Conservation (phyloP, 768 basidiomycete genomes). For the Strobilomyces confusus region DNA sequence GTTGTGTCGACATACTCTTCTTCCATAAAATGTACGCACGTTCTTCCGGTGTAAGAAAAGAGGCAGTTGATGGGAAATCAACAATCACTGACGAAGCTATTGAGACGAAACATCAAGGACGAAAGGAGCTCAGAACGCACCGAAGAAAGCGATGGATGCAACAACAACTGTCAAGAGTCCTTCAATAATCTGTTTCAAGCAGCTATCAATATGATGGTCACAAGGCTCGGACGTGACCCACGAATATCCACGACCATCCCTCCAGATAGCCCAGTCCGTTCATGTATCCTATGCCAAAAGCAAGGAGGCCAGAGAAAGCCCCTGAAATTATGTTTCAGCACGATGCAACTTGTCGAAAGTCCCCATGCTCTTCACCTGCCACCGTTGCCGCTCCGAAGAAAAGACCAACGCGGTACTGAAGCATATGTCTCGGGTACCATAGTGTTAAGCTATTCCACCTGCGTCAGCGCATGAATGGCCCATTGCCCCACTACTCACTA, state of each 20-base stretch:
- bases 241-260: constrained; percentile 71
- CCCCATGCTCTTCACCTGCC: constrained; percentile 35
- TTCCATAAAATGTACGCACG: constrained; percentile 16
- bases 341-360: neutral
- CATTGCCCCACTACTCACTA: constrained; percentile 42
- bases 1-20: constrained; percentile 9
- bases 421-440: constrained; percentile 64
- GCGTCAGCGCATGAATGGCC: neutral
- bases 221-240: constrained; percentile 23
- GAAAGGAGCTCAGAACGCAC: constrained; percentile 26
- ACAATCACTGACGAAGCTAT: constrained; percentile 44
- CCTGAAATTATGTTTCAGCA: constrained; percentile 16
- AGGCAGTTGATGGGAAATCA: constrained; percentile 37
- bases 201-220: neutral
- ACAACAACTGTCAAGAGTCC: constrained; percentile 58
- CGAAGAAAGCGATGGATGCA: constrained; percentile 48
- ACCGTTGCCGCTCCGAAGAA: constrained; percentile 60
- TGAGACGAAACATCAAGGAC: neutral
- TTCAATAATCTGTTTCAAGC: constrained; percentile 14
- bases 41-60: constrained; percentile 16
- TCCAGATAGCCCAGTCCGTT: constrained; percentile 39
- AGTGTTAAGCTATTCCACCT: constrained; percentile 44
- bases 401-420: constrained; percentile 56
- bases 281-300: constrained; percentile 55
- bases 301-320: constrained; percentile 58